phyloP scores from a whole-genome alignment of 2,329 filamentous ascomycete genomes.

The Diaporthe caulivora region DNA sequence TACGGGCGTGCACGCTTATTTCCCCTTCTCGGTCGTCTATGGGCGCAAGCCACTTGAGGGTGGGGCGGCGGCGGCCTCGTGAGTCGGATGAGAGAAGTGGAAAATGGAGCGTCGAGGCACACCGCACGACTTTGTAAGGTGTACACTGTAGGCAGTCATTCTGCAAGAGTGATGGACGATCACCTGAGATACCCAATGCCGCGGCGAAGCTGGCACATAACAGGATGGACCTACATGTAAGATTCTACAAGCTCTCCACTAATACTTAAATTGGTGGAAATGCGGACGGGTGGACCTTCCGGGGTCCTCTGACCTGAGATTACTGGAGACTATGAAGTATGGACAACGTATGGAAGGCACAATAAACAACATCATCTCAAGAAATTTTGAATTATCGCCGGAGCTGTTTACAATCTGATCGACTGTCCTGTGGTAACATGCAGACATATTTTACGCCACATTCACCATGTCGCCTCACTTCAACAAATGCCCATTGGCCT shows the following conservation, averaged over 20 bases:
- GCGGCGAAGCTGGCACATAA: constrained; percentile 6
- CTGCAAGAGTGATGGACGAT: not conserved
- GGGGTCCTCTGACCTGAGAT: not conserved
- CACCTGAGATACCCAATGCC: constrained; percentile 26
- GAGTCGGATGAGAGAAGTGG: not conserved
- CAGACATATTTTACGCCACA: not conserved
- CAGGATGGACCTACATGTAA: not conserved
- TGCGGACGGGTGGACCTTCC: not conserved
- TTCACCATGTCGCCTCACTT: constrained; percentile 45
- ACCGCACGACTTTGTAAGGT: not conserved
- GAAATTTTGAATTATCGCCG: not conserved
- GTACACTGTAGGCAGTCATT: not conserved
- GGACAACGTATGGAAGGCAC: not conserved
- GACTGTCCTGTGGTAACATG: not conserved
- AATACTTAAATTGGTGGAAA: not conserved
- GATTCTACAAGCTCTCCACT: constrained; percentile 1
- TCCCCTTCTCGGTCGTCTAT: constrained; percentile 48
- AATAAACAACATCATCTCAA: not conserved
- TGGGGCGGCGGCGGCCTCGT: not conserved
- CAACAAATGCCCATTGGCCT: constrained; percentile 43
- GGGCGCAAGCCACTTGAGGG: constrained; percentile 47
- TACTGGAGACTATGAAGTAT: not conserved
- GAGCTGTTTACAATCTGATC: not conserved
- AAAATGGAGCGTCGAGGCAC: not conserved
- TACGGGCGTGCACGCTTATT: constrained; percentile 46